Evolutionary conservation across 2,329 filamentous ascomycete species (phyloP).

Genomic region (Calonectria ilicicola): DNA sequence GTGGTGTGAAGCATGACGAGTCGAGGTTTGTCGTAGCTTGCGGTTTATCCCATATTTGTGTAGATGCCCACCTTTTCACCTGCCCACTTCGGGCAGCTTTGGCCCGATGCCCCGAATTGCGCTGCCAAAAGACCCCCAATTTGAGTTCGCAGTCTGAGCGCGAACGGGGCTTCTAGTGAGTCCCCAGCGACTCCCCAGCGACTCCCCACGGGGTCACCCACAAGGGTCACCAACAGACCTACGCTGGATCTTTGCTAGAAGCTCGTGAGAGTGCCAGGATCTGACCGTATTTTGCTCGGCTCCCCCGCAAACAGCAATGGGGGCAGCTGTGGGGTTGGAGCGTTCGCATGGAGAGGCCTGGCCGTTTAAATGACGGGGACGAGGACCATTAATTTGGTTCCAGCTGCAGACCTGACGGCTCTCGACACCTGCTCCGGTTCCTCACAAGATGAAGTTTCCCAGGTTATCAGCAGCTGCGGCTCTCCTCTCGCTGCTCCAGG

Average conservation of each 20-base stretch:
- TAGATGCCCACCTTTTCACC: not conserved
- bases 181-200: slow-evolving; percentile 34
- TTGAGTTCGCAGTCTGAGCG: slow-evolving; percentile 29
- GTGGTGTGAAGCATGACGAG: not conserved
- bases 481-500: slow-evolving; percentile 35
- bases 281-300: not conserved
- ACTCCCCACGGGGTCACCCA: slow-evolving; percentile 40
- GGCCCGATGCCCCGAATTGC: slow-evolving; percentile 36
- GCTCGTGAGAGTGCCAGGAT: not conserved
- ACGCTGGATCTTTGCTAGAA: slow-evolving; percentile 21
- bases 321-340: slow-evolving; percentile 36
- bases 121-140: slow-evolving; percentile 24
- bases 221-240: slow-evolving; percentile 14
- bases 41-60: not conserved
- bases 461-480: slow-evolving; percentile 33
- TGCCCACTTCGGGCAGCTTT: slow-evolving; percentile 15
- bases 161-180: slow-evolving; percentile 29
- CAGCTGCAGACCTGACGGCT: slow-evolving; percentile 11
- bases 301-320: slow-evolving; percentile 39
- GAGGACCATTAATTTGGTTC: not conserved
- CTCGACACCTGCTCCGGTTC: not conserved
- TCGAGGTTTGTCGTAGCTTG: not conserved
- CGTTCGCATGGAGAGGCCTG: not conserved
- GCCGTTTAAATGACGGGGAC: slow-evolving; percentile 28
- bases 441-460: slow-evolving; percentile 37